Percentiles rank a stretch among this genome's conserved stretches.
Conservation (phyloP, 768 basidiomycete species). For the Lactarius vividus region DNA sequence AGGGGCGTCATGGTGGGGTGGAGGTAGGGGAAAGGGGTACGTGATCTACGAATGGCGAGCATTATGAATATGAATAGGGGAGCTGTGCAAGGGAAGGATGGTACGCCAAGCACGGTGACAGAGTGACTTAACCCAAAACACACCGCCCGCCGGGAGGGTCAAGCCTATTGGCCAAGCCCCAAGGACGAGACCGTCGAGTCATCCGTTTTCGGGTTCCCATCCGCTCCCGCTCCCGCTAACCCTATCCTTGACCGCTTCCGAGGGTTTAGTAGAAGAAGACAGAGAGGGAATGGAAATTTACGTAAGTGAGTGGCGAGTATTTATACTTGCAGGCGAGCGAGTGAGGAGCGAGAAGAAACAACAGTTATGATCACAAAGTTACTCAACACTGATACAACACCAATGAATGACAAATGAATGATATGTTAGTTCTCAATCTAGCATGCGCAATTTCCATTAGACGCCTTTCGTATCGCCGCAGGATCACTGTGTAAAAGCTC, state of each 20-base stretch:
- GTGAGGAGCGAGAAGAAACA: not conserved
- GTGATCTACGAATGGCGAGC: not conserved
- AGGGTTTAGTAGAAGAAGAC: not conserved
- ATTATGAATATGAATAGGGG: constrained; percentile 1
- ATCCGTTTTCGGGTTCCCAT: not conserved
- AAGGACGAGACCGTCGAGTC: constrained; percentile 3
- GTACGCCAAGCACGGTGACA: not conserved
- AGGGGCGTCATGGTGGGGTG: constrained; percentile 8
- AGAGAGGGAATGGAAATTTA: not conserved
- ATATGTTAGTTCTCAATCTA: constrained; percentile 4
- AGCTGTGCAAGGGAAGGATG: constrained; percentile 2
- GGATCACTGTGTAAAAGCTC: not conserved
- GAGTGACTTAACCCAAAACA: not conserved
- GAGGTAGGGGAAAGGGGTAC: constrained; percentile 5
- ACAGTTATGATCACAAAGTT: not conserved
- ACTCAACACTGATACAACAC: constrained; percentile 1
- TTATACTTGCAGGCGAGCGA: not conserved
- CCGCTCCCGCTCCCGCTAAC: not conserved
- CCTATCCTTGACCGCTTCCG: not conserved
- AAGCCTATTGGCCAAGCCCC: not conserved
- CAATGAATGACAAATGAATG: not conserved
- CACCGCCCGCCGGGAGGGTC: not conserved
- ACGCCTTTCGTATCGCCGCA: not conserved
- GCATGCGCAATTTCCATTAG: not conserved
- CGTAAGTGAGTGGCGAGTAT: not conserved